Base-by-base conservation (phyloP, 2,329 filamentous ascomycete species). In the Fusarium tricinctum region DNA sequence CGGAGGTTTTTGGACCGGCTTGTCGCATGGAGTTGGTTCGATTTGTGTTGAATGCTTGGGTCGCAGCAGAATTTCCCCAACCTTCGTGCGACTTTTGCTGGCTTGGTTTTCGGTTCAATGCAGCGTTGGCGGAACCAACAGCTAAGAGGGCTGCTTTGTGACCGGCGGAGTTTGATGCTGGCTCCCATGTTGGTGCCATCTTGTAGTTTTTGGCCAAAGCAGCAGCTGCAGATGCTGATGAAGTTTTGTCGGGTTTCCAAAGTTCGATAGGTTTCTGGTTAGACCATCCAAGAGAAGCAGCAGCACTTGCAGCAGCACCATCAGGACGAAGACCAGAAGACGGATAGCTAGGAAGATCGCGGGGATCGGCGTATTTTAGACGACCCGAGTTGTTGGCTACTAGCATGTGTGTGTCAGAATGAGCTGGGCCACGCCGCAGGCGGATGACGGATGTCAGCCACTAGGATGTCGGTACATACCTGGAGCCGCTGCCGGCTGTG, bases 141-240 rank as follows among this genome's bases (percentile, higher is more conserved):
- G 92, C 92, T 26, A 92, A 81, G 12, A 93, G 76, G 6, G 93
- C 93, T 47, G 93, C 92, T 75, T 91, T 92, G 50, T 91, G 89
- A 35, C 91, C 91, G 49, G 89, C 87, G 14, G 87, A 81, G 74
- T 87, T 91, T 56, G 85, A 80, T 59, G 89, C 83, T 10, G 89
- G 88, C 66, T 91, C 84, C 88, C 89, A 91, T 9, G 85, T 60
- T 5, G 90, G 76, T 7, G 79, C 68, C 75, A 80, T 78, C 70
- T 79, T 81, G 70, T 80, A 78, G 62, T 83, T 78, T 48, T 80
- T 81, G 58, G 81, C 80, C 22, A 83, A 68, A 44, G 78, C 74
- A 19, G 83, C 81, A 20, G 82, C 81, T 42, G 81, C 77, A 50
- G 80, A 81, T 23, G 88, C 77, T 76, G 84, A 84, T 81, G 85